Evolutionary conservation across 2,329 filamentous ascomycete species (phyloP).

Genomic region (Stenocarpella maydis): DNA sequence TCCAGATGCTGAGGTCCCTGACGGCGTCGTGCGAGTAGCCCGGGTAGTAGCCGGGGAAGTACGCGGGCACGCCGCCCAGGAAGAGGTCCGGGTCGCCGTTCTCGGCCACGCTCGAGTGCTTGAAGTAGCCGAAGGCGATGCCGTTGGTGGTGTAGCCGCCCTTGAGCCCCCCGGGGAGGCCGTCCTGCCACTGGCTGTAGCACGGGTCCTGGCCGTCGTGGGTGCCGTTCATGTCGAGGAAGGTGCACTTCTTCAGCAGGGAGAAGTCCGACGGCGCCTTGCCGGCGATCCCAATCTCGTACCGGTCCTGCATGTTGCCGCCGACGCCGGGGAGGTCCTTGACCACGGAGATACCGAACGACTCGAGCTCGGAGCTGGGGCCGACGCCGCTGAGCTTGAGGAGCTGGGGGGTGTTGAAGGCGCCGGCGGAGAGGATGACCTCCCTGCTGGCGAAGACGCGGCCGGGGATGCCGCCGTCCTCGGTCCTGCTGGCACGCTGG

Average conservation of each 20-base stretch:
- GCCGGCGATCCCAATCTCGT: conserved; percentile 41
- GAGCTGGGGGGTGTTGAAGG: conserved; percentile 60
- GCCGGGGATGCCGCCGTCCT: not conserved
- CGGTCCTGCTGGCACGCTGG: conserved; percentile 14
- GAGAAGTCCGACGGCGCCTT: conserved; percentile 27
- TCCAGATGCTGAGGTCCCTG: conserved; percentile 33
- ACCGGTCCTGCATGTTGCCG: conserved; percentile 57
- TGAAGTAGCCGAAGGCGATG: conserved; percentile 23
- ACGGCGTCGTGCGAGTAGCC: conserved; percentile 32
- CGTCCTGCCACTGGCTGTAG: conserved; percentile 35
- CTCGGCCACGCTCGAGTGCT: conserved; percentile 42
- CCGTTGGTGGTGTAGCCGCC: conserved; percentile 41
- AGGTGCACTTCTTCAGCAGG: conserved; percentile 36
- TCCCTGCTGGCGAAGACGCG: conserved; percentile 43
- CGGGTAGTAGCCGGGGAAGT: conserved; percentile 34
- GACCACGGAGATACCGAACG: conserved; percentile 54
- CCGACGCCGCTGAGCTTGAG: conserved; percentile 61
- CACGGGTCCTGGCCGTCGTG: conserved; percentile 36
- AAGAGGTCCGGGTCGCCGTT: conserved; percentile 55
- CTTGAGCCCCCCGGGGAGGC: conserved; percentile 35
- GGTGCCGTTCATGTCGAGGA: conserved; percentile 34
- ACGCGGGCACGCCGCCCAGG: conserved; percentile 45
- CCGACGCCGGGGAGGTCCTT: conserved; percentile 59
- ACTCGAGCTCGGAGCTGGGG: conserved; percentile 50
- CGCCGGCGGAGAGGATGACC: conserved; percentile 59